Percentiles rank a stretch among this genome's conserved stretches.
These are phyloP conservation scores for Rhodosporidiobolus odoratus DNA, from an alignment of 768 basidiomycete species.

Conservation along the genomic window DNA sequence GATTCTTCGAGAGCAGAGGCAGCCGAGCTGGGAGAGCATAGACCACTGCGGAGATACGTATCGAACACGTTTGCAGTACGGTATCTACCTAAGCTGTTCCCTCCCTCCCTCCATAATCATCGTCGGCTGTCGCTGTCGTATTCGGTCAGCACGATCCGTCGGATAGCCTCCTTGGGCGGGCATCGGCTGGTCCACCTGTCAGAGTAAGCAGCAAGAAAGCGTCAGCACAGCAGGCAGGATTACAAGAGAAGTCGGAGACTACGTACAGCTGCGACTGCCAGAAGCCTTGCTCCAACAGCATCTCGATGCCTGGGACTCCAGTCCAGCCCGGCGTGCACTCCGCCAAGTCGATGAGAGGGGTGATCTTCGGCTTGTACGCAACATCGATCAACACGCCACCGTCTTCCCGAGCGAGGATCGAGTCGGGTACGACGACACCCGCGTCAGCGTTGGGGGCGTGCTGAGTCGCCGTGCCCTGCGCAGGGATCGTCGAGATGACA, in stretches of 20 bases:
- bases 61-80: too few species aligned
- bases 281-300: slow-evolving; percentile 82
- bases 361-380: slow-evolving; percentile 77
- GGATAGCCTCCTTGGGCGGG: slow-evolving; percentile 37
- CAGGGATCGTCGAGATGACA: slow-evolving; percentile 85
- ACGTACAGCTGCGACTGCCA: slow-evolving; percentile 57
- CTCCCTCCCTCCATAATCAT: too few species aligned
- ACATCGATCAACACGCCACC: slow-evolving; percentile 76
- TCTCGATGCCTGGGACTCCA: slow-evolving; percentile 70
- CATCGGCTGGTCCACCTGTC: slow-evolving; percentile 39
- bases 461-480: slow-evolving; percentile 55
- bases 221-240: background rate
- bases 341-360: slow-evolving; percentile 70
- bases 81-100: too few species aligned
- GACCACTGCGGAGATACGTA: too few species aligned
- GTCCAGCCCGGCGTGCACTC: slow-evolving; percentile 56
- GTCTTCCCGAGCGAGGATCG: slow-evolving; percentile 57
- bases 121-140: slow-evolving; percentile 36
- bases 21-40: too few species aligned
- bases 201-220: background rate
- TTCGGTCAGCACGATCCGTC: slow-evolving; percentile 29
- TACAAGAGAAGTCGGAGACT: background rate
- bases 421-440: slow-evolving; percentile 54
- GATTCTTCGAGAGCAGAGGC: too few species aligned
- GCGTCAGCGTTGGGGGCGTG: slow-evolving; percentile 38